phyloP scores from a whole-genome alignment of 169 alveolate genomes.

The Plasmodium adleri region DNA sequence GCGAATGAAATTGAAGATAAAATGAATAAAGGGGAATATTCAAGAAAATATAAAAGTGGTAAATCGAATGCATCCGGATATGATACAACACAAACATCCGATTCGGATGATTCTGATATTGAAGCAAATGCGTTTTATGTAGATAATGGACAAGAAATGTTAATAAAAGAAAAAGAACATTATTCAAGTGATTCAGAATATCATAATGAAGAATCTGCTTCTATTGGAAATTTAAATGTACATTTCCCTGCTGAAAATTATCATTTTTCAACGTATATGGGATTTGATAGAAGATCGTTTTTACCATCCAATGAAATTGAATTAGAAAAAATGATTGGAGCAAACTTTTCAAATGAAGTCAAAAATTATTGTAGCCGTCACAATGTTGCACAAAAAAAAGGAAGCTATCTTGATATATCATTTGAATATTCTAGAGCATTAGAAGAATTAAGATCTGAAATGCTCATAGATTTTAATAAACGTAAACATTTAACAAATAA shows the following conservation, averaged over 20 bases:
- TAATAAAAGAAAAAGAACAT: constrained; percentile 28
- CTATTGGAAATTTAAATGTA: background rate
- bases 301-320: constrained; percentile 34
- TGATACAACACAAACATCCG: constrained; percentile 1
- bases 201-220: no score
- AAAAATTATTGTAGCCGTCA: constrained; percentile 32
- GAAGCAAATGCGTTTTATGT: constrained; percentile 10
- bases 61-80: background rate
- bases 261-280: constrained; percentile 66
- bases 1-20: constrained; percentile 59
- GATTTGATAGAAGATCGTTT: constrained; percentile 26
- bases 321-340: constrained; percentile 70
- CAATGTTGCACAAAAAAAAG: constrained; percentile 16
- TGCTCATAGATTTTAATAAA: background rate
- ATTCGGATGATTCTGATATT: constrained; percentile 13
- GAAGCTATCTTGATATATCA: constrained; percentile 25
- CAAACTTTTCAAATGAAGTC: constrained; percentile 38
- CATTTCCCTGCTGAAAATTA: constrained; percentile 11
- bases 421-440: constrained; percentile 58
- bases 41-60: constrained; percentile 13
- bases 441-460: constrained; percentile 58
- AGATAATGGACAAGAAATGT: constrained; percentile 69
- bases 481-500: constrained; percentile 3
- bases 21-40: constrained; percentile 42
- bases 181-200: background rate